Evolutionary conservation across 2,329 filamentous ascomycete species (phyloP), one percentile per base, ranked within the genome.

Genomic region (Sarocladium strictum): DNA sequence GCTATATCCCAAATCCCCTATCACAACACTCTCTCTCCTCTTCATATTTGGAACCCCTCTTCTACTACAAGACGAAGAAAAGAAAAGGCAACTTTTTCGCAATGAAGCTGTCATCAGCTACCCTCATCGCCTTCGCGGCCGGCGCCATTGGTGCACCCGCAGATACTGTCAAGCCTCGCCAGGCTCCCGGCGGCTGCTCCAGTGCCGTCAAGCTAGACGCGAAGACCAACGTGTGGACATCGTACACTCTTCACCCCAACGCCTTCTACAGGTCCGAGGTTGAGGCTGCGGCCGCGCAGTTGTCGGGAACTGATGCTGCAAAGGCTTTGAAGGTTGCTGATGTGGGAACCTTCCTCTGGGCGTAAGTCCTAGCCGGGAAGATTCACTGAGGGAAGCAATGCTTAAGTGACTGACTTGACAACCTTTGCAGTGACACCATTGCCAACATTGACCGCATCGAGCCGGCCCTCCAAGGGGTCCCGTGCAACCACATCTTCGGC

Each of bases 241-340:
- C 65, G 59, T 72, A 73, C 65, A 71, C 60, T 38, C 68, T 73
- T 51, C 70, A 73, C 59, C 57, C 69, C 59, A 72, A 71, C 67
- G 64, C 51, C 58, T 76, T 26, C 58, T 63, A 62, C 65, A 66
- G 68, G 33, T 53, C 57, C 17, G 70, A 73, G 66, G 64, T 73
- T 49, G 63, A 68, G 61, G 68, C 63, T 9, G 71, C 70, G 55
- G 62, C 65, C 19, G 54, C 55, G 47, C 51, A 58, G 54, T 63
- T 72, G 32, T 58, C 58, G 51, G 66, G 67, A 58, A 43, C 61
- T 14, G 62, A 56, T 57, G 61, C 68, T n/a, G 63, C 63, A 15
- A 60, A 60, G 2, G 69, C 69, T 29, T 58, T 60, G 45, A 63
- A 66, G 62, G 70, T 72, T 35, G 69, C 69, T 53, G 64, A 72